Evolutionary conservation across 1,284 basidiomycete genomes (phyloP).

Genomic region (Irpex sp.): DNA sequence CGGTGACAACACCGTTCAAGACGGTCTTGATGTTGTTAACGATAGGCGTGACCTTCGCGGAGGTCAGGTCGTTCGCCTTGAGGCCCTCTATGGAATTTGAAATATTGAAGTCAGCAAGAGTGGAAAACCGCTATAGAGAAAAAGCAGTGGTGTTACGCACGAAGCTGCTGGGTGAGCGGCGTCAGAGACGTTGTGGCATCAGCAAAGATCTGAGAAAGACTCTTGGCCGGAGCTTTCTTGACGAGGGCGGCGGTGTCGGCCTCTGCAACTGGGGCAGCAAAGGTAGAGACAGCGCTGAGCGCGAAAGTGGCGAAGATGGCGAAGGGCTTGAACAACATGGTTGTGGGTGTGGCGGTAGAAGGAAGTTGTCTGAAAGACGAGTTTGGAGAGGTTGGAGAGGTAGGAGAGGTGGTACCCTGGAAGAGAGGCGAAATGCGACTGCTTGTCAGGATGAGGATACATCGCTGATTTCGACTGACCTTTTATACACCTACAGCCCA

Average conservation of each 20-base stretch:
- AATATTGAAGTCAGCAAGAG: neutral
- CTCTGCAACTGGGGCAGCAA: slow-evolving; percentile 15
- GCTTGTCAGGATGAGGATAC: neutral
- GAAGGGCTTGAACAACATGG: slow-evolving; percentile 17
- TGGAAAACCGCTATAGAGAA: neutral
- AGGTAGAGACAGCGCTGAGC: slow-evolving; percentile 24
- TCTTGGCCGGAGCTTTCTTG: slow-evolving; percentile 13
- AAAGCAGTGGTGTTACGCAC: slow-evolving; percentile 21
- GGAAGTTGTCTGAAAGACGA: neutral
- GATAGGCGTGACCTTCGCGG: neutral
- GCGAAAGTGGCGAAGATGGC: slow-evolving; percentile 34
- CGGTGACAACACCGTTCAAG: neutral
- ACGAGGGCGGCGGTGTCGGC: slow-evolving; percentile 7
- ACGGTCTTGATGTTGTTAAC: neutral
- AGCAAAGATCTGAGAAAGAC: slow-evolving; percentile 25
- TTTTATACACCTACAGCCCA: neutral
- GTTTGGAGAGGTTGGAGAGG: neutral
- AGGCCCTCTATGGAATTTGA: neutral
- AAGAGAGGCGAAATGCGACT: neutral
- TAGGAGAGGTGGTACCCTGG: neutral
- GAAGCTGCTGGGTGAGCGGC: slow-evolving; percentile 24
- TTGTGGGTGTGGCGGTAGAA: neutral
- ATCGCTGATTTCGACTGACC: neutral
- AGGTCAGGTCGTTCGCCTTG: neutral
- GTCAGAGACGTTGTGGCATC: slow-evolving; percentile 21